phyloP scores from a whole-genome alignment of 1,284 basidiomycete species.

The Malassezia brasiliensis region DNA sequence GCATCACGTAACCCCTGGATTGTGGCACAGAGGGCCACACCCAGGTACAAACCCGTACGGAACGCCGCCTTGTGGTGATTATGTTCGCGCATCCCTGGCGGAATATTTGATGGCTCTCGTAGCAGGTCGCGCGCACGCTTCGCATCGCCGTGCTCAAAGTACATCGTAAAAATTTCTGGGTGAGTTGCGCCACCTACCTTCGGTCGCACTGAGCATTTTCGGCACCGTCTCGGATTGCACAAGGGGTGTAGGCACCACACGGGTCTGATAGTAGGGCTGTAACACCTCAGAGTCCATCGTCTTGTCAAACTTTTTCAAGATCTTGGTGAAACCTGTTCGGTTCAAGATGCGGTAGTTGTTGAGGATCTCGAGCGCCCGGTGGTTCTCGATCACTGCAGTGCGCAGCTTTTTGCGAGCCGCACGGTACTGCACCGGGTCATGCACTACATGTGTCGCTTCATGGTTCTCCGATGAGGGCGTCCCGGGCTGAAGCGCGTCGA shows the following conservation, averaged over 20 bases:
- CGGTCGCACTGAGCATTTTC: constrained; percentile 59
- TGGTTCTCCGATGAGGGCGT: constrained; percentile 19
- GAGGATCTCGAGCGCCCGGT: constrained; percentile 64
- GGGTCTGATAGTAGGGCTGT: constrained; percentile 67
- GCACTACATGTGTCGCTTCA: constrained; percentile 44
- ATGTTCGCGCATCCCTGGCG: constrained; percentile 38
- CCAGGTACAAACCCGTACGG: constrained; percentile 61
- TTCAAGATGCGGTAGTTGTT: constrained; percentile 67
- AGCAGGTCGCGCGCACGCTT: constrained; percentile 68
- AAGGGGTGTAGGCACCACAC: constrained; percentile 53
- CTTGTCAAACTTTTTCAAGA: constrained; percentile 85
- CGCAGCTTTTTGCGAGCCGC: constrained; percentile 72
- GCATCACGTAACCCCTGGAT: constrained; percentile 62
- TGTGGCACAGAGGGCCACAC: constrained; percentile 67
- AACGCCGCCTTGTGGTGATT: constrained; percentile 61
- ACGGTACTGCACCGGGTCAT: constrained; percentile 68
- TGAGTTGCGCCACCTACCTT: neutral
- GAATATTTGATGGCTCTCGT: constrained; percentile 52
- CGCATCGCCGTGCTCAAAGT: constrained; percentile 63
- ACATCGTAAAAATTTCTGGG: constrained; percentile 33
- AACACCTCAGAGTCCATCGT: constrained; percentile 58
- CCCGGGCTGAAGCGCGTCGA: constrained; percentile 21
- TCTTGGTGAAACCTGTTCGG: constrained; percentile 76
- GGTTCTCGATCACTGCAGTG: constrained; percentile 73
- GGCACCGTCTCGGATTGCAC: constrained; percentile 57